Evolutionary conservation across 768 basidiomycete species (phyloP), one percentile per base, ranked within the genome.

Genomic region (Mycena filopes): DNA sequence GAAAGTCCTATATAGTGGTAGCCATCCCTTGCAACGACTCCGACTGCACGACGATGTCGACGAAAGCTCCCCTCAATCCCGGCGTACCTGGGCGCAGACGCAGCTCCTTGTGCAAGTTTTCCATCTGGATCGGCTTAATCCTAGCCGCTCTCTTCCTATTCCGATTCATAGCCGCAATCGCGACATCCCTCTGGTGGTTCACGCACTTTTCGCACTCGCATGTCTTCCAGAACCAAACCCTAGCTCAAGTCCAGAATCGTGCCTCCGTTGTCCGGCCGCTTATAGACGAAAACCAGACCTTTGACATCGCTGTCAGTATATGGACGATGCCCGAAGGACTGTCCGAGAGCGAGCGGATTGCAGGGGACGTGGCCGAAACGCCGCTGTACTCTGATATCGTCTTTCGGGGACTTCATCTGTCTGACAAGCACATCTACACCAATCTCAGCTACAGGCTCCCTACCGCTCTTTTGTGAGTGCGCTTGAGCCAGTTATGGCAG

Each of bases 271-370:
- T 69, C 20, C 68, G 58, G 36, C 68, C 68, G 7, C 68, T 69
- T 28, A 47, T 69, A 13, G 68, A 65, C 47, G 47, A 54, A 38
- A 58, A 47, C 18, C 58, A 65, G 38, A 8, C 38, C 10, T 69
- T 69, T 31, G 64, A 69, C 45, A 55, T 68, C n/a, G 67, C 67
- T 38, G 63, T 69, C 40, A 69, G 53, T 31, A 45, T 69, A 13
- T 69, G 68, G 68, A 25, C 63, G n/a, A 54, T 51, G 4, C 36
- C 54, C 20, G 29, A 23, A 12, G 55, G 62, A 4, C 45, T 49
- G 20, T 8, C n/a, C 10, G 25, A 29, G 3, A 36, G 36, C 38
- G 56, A 45, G 40, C 42, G 55, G 33, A 38, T 38, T 3, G 8
- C 9, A 11, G 36, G 25, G 41, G 58, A 56, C 20, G 11, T 53